phyloP scores from a whole-genome alignment of 2,329 filamentous ascomycete genomes.

The Colletotrichum simmondsii region DNA sequence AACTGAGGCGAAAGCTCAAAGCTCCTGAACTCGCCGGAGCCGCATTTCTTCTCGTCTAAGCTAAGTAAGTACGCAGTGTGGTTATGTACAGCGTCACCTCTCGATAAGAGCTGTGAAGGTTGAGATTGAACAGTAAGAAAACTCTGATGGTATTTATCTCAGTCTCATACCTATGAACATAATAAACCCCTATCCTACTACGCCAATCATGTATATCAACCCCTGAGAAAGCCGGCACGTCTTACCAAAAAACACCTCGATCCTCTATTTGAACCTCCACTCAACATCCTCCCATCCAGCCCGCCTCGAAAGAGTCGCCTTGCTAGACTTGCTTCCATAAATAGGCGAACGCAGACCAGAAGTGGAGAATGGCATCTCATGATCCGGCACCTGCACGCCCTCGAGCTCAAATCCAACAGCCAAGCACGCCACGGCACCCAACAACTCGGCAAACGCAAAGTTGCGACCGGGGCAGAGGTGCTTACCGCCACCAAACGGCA shows the following conservation, averaged over 20 bases:
- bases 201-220: neutral
- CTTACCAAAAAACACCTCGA: neutral
- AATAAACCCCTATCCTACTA: neutral
- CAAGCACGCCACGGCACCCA: slow-evolving; percentile 37
- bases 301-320: slow-evolving; percentile 33
- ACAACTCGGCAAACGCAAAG: slow-evolving; percentile 45
- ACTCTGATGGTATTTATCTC: neutral
- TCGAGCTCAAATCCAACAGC: slow-evolving; percentile 40
- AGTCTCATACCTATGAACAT: neutral
- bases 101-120: neutral
- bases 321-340: slow-evolving; percentile 23
- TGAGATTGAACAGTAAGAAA: neutral
- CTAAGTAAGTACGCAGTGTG: too few species aligned
- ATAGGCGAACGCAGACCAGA: slow-evolving; percentile 30
- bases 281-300: slow-evolving; percentile 40
- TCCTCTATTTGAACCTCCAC: slow-evolving; percentile 36
- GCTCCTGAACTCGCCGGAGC: neutral
- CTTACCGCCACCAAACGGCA: slow-evolving; percentile 46
- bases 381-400: slow-evolving; percentile 36
- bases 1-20: neutral
- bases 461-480: slow-evolving; percentile 46
- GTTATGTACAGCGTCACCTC: neutral
- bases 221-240: neutral
- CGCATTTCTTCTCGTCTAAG: neutral
- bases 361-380: slow-evolving; percentile 19